A percentile compares a stretch with the other conserved stretches of the same genome.
These are phyloP conservation scores for Delonix regia DNA, from an alignment of 306 rosid genomes.

Conservation along the genomic window DNA sequence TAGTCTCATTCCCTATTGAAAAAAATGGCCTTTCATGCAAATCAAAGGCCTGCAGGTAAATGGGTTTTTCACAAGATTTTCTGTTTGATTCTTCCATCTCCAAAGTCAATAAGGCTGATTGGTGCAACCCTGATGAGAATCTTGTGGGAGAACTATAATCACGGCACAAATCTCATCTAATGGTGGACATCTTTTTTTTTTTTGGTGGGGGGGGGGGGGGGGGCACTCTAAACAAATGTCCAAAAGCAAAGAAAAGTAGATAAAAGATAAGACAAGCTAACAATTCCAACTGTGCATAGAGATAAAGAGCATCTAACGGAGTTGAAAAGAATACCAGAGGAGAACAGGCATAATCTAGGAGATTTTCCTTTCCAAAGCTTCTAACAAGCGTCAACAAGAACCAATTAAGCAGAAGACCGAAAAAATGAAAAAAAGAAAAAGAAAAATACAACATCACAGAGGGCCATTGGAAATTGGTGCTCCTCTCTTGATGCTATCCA, in stretches of 20 bases:
- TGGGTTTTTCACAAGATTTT: neutral
- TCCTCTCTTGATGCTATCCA: conserved; percentile 88
- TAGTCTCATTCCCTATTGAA: neutral
- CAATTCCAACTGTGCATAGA: conserved; percentile 58
- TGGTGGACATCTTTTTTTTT: conserved; percentile 32
- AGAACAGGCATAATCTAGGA: conserved; percentile 40
- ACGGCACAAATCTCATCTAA: conserved; percentile 34
- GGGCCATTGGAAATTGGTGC: conserved; percentile 73
- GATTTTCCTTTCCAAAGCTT: conserved; percentile 47
- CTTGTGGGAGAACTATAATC: conserved; percentile 37
- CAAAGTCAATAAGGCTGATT: conserved; percentile 45
- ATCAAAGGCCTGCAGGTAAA: neutral
- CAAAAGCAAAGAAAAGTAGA: conserved; percentile 39
- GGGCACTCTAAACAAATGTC: conserved; percentile 43
- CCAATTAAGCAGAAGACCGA: conserved; percentile 36
- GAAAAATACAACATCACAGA: conserved; percentile 40
- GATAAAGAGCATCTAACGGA: conserved; percentile 33
- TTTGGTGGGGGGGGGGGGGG: too few species aligned
- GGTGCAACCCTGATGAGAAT: conserved; percentile 18
- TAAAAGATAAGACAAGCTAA: conserved; percentile 56
- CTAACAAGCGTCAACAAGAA: conserved; percentile 40
- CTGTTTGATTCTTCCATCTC: conserved; percentile 29
- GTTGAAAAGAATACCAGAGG: conserved; percentile 38
- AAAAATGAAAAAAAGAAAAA: too few species aligned
- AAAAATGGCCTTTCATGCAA: neutral